Evolutionary conservation across 306 rosid genomes (phyloP).

Genomic region (Glycine tomentella): DNA sequence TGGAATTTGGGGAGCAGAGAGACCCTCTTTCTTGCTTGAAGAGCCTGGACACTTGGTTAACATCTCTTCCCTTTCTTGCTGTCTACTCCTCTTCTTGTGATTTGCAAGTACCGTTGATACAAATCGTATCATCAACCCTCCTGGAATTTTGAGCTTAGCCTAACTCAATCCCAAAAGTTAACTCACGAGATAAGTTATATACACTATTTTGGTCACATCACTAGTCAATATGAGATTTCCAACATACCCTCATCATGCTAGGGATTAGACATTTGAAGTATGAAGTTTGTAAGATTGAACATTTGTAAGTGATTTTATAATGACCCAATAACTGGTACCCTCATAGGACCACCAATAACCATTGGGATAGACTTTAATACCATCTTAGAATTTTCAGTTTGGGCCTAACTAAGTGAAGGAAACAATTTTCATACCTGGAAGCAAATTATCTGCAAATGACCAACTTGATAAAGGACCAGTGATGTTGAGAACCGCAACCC

Average conservation of each 20-base stretch:
- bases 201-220: background rate
- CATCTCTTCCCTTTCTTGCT: no score
- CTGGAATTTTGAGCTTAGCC: background rate
- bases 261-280: background rate
- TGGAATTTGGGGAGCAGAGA: no score
- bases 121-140: background rate
- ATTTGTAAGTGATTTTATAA: background rate
- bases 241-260: background rate
- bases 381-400: background rate
- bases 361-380: background rate
- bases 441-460: slow-evolving; percentile 87
- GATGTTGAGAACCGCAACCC: slow-evolving; percentile 92
- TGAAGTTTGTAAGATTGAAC: background rate
- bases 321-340: background rate
- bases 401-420: background rate
- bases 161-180: background rate
- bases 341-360: background rate
- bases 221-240: background rate
- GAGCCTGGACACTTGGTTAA: no score
- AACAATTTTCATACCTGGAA: slow-evolving; percentile 68
- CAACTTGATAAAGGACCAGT: slow-evolving; percentile 98
- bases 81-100: no score
- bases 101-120: no score
- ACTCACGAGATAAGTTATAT: background rate
- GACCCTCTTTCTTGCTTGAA: no score